Evolutionary conservation across 2,329 filamentous ascomycete genomes (phyloP).

Genomic region (Pyricularia sp.): DNA sequence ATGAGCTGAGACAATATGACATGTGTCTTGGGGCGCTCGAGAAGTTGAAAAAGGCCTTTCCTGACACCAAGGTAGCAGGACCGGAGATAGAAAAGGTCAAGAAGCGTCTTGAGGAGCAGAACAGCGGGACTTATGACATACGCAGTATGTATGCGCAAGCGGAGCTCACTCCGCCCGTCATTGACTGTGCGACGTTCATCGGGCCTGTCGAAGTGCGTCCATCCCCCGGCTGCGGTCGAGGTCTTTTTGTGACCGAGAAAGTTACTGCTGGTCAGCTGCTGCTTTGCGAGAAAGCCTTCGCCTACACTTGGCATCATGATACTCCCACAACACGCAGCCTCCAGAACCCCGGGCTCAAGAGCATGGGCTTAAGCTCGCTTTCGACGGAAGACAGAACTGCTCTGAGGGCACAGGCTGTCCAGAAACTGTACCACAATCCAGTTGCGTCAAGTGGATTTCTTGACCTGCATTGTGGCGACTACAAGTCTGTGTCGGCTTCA

Average conservation of each 20-base stretch:
- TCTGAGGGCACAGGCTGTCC: conserved; percentile 25
- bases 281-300: conserved; percentile 43
- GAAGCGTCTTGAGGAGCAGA: conserved; percentile 23
- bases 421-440: conserved; percentile 30
- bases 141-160: conserved; percentile 22
- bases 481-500: conserved; percentile 15
- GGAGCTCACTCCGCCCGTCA: conserved; percentile 8
- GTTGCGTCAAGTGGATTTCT: conserved; percentile 19
- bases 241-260: conserved; percentile 34
- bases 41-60: conserved; percentile 18
- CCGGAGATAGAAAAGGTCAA: conserved; percentile 17
- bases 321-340: conserved; percentile 6
- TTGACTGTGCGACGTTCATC: no score
- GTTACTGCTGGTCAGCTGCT: conserved; percentile 38
- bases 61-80: conserved; percentile 18
- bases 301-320: conserved; percentile 19
- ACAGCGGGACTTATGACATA: conserved; percentile 26
- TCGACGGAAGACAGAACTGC: conserved; percentile 24
- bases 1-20: conserved; percentile 24
- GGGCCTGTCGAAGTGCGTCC: no score
- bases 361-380: conserved; percentile 18
- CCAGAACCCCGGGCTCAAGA: conserved; percentile 20
- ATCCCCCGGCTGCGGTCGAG: conserved; percentile 26
- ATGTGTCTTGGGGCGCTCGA: conserved; percentile 22
- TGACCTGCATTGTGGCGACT: conserved; percentile 26